phyloP scores from a whole-genome alignment of 2,329 filamentous ascomycete genomes.

The Fusarium globosum region DNA sequence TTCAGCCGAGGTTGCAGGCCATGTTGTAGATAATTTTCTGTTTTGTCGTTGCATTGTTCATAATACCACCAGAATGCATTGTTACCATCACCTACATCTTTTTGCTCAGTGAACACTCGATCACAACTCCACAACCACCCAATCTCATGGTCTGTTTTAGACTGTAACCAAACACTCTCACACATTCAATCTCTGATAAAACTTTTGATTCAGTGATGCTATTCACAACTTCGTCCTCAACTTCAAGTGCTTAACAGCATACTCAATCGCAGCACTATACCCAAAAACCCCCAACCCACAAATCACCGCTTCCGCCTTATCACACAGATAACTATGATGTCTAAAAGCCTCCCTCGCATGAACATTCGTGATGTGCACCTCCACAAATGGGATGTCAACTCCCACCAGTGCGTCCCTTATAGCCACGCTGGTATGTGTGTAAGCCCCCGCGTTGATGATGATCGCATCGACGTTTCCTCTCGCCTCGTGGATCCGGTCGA shows the following conservation, averaged over 20 bases:
- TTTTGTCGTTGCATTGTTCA: background rate
- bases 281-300: constrained; percentile 74
- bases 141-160: accelerated
- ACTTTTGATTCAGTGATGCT: background rate
- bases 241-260: constrained; percentile 60
- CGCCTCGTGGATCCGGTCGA: constrained; percentile 78
- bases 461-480: constrained; percentile 69
- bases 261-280: constrained; percentile 70
- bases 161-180: background rate
- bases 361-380: constrained; percentile 82
- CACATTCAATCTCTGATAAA: background rate
- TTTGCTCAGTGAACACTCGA: background rate
- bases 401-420: constrained; percentile 79
- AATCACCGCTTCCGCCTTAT: constrained; percentile 80
- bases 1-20: constrained; percentile 47
- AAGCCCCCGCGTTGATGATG: constrained; percentile 80
- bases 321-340: constrained; percentile 76
- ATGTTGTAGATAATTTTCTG: constrained; percentile 45
- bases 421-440: constrained; percentile 81
- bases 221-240: constrained; percentile 44
- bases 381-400: constrained; percentile 78
- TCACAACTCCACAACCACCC: background rate
- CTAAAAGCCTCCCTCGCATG: constrained; percentile 77
- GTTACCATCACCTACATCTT: background rate
- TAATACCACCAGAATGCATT: constrained; percentile 15